Evolutionary conservation across 2,329 filamentous ascomycete genomes (phyloP).

Genomic region (Beauveria sp.): DNA sequence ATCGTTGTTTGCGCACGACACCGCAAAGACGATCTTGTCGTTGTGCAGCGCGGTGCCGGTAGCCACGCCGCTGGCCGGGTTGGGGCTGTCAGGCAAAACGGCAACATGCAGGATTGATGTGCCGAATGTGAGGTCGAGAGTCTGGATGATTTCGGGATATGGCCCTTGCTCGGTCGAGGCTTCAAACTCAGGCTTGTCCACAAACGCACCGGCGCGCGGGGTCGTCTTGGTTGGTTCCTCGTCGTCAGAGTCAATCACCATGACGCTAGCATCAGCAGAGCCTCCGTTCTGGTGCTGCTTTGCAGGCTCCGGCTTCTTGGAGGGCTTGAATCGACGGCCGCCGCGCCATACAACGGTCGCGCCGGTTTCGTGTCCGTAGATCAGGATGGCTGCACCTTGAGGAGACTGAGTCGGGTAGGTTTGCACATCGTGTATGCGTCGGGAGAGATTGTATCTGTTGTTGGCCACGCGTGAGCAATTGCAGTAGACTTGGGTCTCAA

Average conservation of each 20-base stretch:
- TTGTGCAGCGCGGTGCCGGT: constrained; percentile 41
- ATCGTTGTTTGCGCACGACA: constrained; percentile 50
- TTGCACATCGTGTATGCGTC: constrained; percentile 52
- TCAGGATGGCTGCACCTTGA: constrained; percentile 54
- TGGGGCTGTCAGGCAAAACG: constrained; percentile 44
- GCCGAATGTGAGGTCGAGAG: constrained; percentile 52
- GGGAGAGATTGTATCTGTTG: constrained; percentile 50
- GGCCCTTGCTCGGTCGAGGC: constrained; percentile 47
- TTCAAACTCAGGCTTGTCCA: constrained; percentile 28
- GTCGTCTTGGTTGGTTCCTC: constrained; percentile 36
- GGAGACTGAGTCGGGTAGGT: constrained; percentile 54
- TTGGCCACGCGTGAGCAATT: constrained; percentile 3
- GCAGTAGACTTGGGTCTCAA: too few relatives aligned
- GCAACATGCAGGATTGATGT: constrained; percentile 49
- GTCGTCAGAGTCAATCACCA: constrained; percentile 58
- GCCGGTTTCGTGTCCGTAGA: constrained; percentile 58
- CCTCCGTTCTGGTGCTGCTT: constrained; percentile 45
- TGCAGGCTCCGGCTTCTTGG: constrained; percentile 24
- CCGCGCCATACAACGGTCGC: constrained; percentile 56
- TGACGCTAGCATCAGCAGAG: constrained; percentile 43
- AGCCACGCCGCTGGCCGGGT: constrained; percentile 39
- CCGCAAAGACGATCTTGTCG: constrained; percentile 53
- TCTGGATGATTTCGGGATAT: constrained; percentile 51
- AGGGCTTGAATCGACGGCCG: constrained; percentile 49
- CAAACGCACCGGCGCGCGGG: constrained; percentile 11